Percentiles rank a stretch among this genome's conserved stretches.
phyloP scores from a whole-genome alignment of 2,329 filamentous ascomycete genomes.

The Colletotrichum somersetense region DNA sequence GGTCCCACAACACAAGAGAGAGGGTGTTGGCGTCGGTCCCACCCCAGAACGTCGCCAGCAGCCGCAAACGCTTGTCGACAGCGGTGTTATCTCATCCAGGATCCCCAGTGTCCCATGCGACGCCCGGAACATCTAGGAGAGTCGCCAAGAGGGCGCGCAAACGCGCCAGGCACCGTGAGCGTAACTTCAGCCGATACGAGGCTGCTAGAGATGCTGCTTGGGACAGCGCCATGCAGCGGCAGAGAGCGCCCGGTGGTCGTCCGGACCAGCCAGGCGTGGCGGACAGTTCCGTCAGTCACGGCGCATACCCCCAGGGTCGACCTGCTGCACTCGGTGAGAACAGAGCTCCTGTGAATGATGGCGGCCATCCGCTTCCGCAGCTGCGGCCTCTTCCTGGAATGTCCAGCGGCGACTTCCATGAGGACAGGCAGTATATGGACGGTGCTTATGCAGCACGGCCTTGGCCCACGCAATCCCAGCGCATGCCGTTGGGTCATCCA shows the following conservation, averaged over 20 bases:
- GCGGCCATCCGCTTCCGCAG: conserved; percentile 42
- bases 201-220: conserved; percentile 38
- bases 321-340: conserved; percentile 18
- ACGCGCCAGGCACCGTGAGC: conserved; percentile 28
- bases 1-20: conserved; percentile 18
- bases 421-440: conserved; percentile 39
- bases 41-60: conserved; percentile 9
- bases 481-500: conserved; percentile 2
- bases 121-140: conserved; percentile 26
- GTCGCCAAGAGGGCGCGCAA: conserved; percentile 32
- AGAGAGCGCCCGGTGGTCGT: conserved; percentile 14
- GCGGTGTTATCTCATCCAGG: conserved; percentile 27
- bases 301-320: conserved; percentile 25
- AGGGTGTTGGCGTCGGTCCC: conserved; percentile 24
- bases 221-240: conserved; percentile 30
- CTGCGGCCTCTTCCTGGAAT: conserved; percentile 22
- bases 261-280: conserved; percentile 10
- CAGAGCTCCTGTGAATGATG: conserved; percentile 28
- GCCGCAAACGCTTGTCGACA: conserved; percentile 28
- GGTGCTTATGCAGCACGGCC: conserved; percentile 9
- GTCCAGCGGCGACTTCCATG: conserved; percentile 43
- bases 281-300: conserved; percentile 36
- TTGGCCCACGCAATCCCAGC: conserved; percentile 31
- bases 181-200: conserved; percentile 41
- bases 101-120: conserved; percentile 20